phyloP scores from a whole-genome alignment of 768 basidiomycete species.

The Russula sp. region DNA sequence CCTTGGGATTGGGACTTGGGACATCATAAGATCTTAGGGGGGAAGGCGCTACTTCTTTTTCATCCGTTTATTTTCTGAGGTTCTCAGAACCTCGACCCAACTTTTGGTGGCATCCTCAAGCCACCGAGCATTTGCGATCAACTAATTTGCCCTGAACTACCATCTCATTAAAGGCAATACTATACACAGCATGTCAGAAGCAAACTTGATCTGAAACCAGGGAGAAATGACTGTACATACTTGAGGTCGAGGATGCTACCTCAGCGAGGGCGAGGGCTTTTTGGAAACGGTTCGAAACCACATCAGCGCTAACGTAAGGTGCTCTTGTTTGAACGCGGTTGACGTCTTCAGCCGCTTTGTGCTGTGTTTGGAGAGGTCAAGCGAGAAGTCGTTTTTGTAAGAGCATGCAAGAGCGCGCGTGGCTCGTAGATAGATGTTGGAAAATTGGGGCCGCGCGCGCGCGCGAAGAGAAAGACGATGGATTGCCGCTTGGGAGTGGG shows the following conservation, averaged over 20 bases:
- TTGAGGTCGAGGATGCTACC: slow-evolving; percentile 73
- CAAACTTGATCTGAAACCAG: neutral
- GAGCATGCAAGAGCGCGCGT: slow-evolving; percentile 64
- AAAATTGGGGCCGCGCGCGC: too few relatives aligned
- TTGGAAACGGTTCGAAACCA: slow-evolving; percentile 69
- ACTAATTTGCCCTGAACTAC: slow-evolving; percentile 84
- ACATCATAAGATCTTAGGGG: too few relatives aligned
- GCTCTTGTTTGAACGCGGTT: slow-evolving; percentile 61
- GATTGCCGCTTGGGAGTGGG: too few relatives aligned
- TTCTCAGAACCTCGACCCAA: slow-evolving; percentile 82
- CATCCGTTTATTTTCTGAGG: slow-evolving; percentile 32
- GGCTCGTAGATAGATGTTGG: too few relatives aligned
- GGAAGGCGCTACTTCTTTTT: neutral
- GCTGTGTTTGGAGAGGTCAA: slow-evolving; percentile 48
- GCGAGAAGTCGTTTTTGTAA: slow-evolving; percentile 44
- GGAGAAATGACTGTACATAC: slow-evolving; percentile 37
- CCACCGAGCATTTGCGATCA: slow-evolving; percentile 54
- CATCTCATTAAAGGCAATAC: slow-evolving; percentile 63
- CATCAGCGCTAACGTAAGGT: slow-evolving; percentile 70
- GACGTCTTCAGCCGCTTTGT: slow-evolving; percentile 49
- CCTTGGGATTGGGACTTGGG: too few relatives aligned
- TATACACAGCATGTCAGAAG: slow-evolving; percentile 25
- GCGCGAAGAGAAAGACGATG: too few relatives aligned
- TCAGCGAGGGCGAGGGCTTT: slow-evolving; percentile 59
- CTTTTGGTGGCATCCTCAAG: slow-evolving; percentile 70